phyloP scores from a whole-genome alignment of 345 rosid genomes.

The Linum lewisii region DNA sequence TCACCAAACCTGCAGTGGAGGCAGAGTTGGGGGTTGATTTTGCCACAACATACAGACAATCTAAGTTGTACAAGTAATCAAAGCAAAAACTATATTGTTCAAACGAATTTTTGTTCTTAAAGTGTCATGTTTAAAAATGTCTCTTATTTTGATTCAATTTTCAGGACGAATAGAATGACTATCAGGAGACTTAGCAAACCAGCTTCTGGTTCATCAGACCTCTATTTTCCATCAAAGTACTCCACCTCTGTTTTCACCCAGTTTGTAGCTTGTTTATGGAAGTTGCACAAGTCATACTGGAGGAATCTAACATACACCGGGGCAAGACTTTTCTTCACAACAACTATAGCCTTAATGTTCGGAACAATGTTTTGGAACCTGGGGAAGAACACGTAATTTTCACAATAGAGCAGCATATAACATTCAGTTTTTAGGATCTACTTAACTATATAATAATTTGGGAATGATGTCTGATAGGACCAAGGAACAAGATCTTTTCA shows the following conservation, averaged over 20 bases:
- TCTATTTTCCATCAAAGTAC: neutral
- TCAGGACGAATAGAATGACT: neutral
- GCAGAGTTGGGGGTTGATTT: neutral
- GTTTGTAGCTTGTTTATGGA: neutral
- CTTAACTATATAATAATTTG: neutral
- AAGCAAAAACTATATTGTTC: neutral
- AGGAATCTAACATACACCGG: neutral
- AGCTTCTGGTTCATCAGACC: neutral
- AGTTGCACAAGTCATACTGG: slow-evolving; percentile 1
- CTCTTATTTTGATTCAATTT: neutral
- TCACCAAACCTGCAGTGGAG: neutral
- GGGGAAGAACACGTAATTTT: neutral
- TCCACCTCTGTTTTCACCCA: neutral
- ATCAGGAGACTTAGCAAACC: neutral
- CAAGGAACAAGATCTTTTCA: neutral
- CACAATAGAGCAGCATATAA: neutral
- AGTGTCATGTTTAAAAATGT: neutral
- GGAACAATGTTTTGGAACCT: slow-evolving; percentile 4
- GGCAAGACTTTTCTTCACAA: neutral
- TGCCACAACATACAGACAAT: neutral
- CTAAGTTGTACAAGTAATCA: neutral
- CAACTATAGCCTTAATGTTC: slow-evolving; percentile 1
- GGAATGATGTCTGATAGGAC: neutral
- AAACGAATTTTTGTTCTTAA: neutral
- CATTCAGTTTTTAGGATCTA: neutral